Percentiles rank a stretch among this genome's conserved stretches.
Evolutionary conservation across 1,284 basidiomycete species (phyloP).

Genomic region (Malassezia equina): DNA sequence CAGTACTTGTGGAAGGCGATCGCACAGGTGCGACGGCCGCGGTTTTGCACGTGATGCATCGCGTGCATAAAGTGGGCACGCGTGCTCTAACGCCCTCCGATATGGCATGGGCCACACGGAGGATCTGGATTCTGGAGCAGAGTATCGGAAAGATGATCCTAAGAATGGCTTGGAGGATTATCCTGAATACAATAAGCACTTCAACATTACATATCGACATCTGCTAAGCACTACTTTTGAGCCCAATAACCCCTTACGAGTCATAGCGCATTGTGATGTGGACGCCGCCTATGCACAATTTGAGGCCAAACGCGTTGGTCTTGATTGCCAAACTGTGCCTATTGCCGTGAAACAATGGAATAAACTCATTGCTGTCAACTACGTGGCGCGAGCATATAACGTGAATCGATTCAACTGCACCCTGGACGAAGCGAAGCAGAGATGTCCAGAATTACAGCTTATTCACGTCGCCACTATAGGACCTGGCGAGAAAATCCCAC

Average conservation of each 20-base stretch:
- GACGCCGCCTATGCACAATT: slow-evolving; percentile 55
- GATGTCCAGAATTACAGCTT: slow-evolving; percentile 71
- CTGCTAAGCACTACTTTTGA: slow-evolving; percentile 12
- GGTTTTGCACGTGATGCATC: not conserved
- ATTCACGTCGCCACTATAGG: slow-evolving; percentile 89
- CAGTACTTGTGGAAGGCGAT: not conserved
- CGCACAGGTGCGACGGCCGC: not conserved
- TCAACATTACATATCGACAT: slow-evolving; percentile 5
- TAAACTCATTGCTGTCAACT: slow-evolving; percentile 79
- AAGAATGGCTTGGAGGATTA: not conserved
- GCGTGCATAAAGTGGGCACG: not conserved
- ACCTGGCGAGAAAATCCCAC: slow-evolving; percentile 74
- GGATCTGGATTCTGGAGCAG: not conserved
- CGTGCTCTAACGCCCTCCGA: not conserved
- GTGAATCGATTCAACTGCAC: slow-evolving; percentile 58
- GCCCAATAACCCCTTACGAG: slow-evolving; percentile 49
- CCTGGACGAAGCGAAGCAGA: slow-evolving; percentile 57
- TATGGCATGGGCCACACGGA: not conserved
- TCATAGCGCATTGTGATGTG: slow-evolving; percentile 72
- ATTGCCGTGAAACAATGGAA: slow-evolving; percentile 89
- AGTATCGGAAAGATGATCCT: not conserved
- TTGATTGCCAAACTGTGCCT: slow-evolving; percentile 61
- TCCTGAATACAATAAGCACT: too few species aligned
- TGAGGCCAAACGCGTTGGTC: slow-evolving; percentile 69
- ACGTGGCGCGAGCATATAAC: slow-evolving; percentile 78